A percentile compares a stretch with the other conserved stretches of the same genome.
These are phyloP conservation scores for Helianthus annuus DNA, from an alignment of 129 eudicot genomes.

Conservation along the genomic window DNA sequence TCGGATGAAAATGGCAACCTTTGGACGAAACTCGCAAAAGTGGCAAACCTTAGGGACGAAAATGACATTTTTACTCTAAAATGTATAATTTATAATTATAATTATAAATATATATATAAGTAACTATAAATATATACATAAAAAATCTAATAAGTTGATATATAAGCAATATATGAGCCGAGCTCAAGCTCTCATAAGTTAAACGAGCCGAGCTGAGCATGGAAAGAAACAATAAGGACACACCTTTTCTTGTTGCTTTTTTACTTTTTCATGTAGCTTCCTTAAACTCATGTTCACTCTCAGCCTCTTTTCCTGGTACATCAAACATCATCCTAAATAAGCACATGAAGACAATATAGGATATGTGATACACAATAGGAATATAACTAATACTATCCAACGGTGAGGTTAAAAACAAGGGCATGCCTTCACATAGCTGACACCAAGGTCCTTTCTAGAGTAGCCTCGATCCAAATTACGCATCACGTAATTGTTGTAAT, in stretches of 20 bases:
- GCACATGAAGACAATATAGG: background rate
- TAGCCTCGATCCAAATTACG: conserved; percentile 16
- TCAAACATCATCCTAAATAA: background rate
- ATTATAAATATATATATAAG: no score
- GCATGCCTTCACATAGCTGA: conserved; percentile 7
- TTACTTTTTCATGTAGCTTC: conserved; percentile 1
- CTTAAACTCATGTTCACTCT: conserved; percentile 4
- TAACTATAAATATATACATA: no score
- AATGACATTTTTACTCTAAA: no score
- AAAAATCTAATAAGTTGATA: no score
- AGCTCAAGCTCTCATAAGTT: no score
- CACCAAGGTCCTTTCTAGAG: conserved; percentile 9
- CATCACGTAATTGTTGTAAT: background rate
- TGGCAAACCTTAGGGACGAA: no score
- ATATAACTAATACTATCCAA: background rate
- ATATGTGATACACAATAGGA: background rate
- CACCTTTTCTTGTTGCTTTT: conserved; percentile 5
- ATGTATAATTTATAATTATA: no score
- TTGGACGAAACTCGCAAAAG: no score
- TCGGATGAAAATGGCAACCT: no score
- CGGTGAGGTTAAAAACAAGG: background rate
- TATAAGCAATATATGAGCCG: no score
- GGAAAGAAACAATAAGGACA: no score
- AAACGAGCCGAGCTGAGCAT: no score
- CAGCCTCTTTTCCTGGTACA: conserved; percentile 10